Conservation (phyloP, 257 asterid species). For the Jacaranda mimosifolia region DNA sequence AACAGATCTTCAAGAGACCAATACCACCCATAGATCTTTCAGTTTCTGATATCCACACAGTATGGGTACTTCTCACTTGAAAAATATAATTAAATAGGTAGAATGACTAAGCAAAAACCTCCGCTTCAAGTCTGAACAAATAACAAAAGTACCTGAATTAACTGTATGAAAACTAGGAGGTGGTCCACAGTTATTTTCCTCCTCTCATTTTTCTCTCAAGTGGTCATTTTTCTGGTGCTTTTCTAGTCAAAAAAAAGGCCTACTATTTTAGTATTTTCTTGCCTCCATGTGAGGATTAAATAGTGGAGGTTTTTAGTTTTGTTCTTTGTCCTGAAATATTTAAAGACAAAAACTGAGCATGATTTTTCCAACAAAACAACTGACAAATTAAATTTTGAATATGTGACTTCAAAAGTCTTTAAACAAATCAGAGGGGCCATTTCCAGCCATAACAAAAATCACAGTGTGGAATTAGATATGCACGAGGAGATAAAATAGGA, state of each 20-base stretch:
- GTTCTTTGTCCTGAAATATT: not conserved
- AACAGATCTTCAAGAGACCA: constrained; percentile 36
- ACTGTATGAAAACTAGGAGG: not conserved
- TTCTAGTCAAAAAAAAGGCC: not conserved
- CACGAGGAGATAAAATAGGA: not conserved
- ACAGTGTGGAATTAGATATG: not conserved
- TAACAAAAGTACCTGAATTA: constrained; percentile 26
- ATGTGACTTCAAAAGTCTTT: constrained; percentile 9
- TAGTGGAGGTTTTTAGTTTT: not conserved
- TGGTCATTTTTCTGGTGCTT: not conserved
- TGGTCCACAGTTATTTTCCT: not conserved
- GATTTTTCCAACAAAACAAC: not conserved
- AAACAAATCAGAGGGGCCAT: not conserved
- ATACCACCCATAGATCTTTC: constrained; percentile 22
- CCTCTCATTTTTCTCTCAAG: constrained; percentile 22
- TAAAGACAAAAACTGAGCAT: not conserved
- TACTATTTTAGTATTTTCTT: not conserved
- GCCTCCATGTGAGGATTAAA: not conserved
- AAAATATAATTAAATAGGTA: not conserved
- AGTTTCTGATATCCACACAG: not conserved
- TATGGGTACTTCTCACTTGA: not conserved
- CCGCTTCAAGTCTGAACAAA: constrained; percentile 27
- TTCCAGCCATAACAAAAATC: not conserved
- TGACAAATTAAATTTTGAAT: not conserved
- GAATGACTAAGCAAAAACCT: not conserved